Conservation (phyloP, 2,329 filamentous ascomycete species). For the Madurella fahalii region DNA sequence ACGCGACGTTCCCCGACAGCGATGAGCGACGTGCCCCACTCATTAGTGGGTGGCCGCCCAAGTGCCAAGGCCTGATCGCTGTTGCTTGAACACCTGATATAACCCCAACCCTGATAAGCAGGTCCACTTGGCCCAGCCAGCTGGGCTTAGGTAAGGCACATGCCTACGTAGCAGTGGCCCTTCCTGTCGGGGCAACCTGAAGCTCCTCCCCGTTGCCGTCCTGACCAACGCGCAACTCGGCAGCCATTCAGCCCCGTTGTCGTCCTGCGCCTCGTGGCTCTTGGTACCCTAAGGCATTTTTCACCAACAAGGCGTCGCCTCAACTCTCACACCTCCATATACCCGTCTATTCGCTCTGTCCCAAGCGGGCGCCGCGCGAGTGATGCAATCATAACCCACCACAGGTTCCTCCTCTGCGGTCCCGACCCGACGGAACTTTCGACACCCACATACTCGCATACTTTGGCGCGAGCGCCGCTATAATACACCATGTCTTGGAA, state of each 20-base stretch:
- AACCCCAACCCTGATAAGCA: background rate
- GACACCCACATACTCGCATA: background rate
- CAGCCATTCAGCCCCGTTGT: background rate
- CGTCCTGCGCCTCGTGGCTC: background rate
- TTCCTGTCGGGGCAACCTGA: background rate
- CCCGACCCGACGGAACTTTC: background rate
- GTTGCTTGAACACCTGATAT: no score
- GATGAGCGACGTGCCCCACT: background rate
- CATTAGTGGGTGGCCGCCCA: background rate
- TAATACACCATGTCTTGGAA: conserved; percentile 22
- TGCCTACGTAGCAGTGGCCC: background rate
- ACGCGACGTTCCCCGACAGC: background rate
- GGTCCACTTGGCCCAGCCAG: no score
- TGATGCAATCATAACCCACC: conserved; percentile 14
- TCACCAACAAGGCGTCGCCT: background rate
- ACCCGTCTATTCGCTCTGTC: background rate
- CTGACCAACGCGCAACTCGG: background rate
- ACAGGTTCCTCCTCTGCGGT: background rate
- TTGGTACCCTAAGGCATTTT: background rate
- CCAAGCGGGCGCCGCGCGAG: background rate
- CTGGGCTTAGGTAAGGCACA: background rate
- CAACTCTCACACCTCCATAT: background rate
- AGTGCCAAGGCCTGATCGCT: no score
- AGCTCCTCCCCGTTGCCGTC: background rate
- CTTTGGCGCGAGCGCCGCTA: background rate